These are phyloP conservation scores for Phytophthora vignae DNA, from an alignment of 352 stramenopile species.

Conservation along the genomic window DNA sequence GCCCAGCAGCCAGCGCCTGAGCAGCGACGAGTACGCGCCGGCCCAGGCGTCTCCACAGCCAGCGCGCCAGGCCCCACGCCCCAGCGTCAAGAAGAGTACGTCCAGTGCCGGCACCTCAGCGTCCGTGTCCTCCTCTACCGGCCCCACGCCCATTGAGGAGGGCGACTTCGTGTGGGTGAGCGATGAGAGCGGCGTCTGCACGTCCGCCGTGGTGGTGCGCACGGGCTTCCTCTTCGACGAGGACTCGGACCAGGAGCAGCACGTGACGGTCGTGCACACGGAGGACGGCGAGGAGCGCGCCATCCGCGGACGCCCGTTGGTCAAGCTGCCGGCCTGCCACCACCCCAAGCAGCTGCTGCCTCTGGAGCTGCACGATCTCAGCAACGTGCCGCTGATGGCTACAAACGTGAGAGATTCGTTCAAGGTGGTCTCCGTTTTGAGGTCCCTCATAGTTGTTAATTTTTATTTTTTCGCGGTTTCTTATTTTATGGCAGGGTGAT, in stretches of 20 bases:
- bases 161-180: conserved; percentile 76
- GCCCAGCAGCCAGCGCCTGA: conserved; percentile 30
- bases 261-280: conserved; percentile 81
- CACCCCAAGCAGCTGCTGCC: conserved; percentile 72
- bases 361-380: conserved; percentile 71
- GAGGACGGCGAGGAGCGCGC: conserved; percentile 85
- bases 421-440: no score
- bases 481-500: conserved; percentile 46
- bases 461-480: neutral
- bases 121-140: neutral
- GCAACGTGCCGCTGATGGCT: conserved; percentile 69
- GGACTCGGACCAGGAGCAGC: conserved; percentile 67
- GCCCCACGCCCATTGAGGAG: conserved; percentile 49
- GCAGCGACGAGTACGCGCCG: conserved; percentile 22
- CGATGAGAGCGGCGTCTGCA: conserved; percentile 59
- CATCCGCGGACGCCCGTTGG: conserved; percentile 61
- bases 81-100: conserved; percentile 1
- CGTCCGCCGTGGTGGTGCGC: conserved; percentile 68
- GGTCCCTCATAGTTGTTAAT: conserved; percentile 2
- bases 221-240: conserved; percentile 69
- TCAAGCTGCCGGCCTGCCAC: conserved; percentile 65
- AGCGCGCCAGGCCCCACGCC: neutral
- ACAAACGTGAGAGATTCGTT: conserved; percentile 50
- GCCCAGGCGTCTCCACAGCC: conserved; percentile 16
- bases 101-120: neutral